Conservation (phyloP, 2,329 filamentous ascomycete genomes). For the Fusarium beomiforme region DNA sequence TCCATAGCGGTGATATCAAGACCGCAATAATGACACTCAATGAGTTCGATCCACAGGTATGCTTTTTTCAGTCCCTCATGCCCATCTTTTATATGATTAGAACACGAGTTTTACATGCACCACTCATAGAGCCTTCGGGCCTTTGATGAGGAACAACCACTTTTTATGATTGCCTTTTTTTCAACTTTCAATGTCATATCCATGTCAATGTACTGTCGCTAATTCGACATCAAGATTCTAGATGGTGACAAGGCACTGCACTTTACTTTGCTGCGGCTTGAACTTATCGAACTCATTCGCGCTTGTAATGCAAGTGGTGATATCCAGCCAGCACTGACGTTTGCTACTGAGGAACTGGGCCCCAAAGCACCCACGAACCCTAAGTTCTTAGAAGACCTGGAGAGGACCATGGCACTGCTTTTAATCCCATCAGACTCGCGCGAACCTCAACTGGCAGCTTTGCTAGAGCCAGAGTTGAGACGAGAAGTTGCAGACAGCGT, state of each 20-base stretch:
- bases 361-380: conserved; percentile 85
- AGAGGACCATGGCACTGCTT: conserved; percentile 91
- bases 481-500: conserved; percentile 86
- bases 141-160: conserved; percentile 90
- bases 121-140: conserved; percentile 93
- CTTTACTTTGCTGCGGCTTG: conserved; percentile 88
- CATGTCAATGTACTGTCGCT: not conserved
- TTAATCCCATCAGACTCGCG: conserved; percentile 87
- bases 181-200: not conserved
- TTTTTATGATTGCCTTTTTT: conserved; percentile 52
- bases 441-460: conserved; percentile 76
- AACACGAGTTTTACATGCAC: conserved; percentile 95
- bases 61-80: conserved; percentile 48
- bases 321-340: conserved; percentile 82
- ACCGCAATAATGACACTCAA: conserved; percentile 88
- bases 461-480: conserved; percentile 83
- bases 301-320: conserved; percentile 76
- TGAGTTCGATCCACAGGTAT: conserved; percentile 89
- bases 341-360: conserved; percentile 87
- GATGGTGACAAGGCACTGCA: conserved; percentile 85
- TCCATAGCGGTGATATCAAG: conserved; percentile 87
- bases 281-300: conserved; percentile 93
- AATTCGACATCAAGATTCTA: conserved; percentile 72
- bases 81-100: conserved; percentile 81
- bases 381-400: conserved; percentile 85